Evolutionary conservation across 2,329 filamentous ascomycete species (phyloP).

Genomic region (Diaporthe sp.): DNA sequence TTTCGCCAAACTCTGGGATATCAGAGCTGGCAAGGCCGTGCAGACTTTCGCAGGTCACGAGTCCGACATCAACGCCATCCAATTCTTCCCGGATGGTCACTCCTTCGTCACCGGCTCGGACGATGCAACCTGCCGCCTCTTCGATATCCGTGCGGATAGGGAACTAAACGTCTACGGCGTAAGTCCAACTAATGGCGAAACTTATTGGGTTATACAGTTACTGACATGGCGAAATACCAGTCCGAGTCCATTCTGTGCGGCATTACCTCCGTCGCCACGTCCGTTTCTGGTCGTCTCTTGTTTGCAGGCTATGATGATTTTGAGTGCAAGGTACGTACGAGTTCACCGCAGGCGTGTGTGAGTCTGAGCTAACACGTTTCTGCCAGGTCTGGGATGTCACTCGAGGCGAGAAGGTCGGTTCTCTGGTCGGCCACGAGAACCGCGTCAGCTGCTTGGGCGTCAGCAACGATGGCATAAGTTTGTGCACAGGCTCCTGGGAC

Average conservation of each 20-base stretch:
- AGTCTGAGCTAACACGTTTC: constrained; percentile 12
- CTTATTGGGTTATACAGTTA: constrained; percentile 39
- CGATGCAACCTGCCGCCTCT: constrained; percentile 95
- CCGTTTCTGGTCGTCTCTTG: constrained; percentile 92
- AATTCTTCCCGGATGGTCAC: constrained; percentile 99
- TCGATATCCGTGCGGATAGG: constrained; percentile 96
- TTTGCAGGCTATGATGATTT: constrained; percentile 99
- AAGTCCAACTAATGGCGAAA: constrained; percentile 50
- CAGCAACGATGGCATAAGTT: constrained; percentile 98
- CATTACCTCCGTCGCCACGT: constrained; percentile 98
- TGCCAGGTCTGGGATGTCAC: constrained; percentile 95
- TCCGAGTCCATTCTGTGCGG: constrained; percentile 97
- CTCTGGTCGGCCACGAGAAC: constrained; percentile 97
- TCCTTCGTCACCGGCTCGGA: constrained; percentile 98
- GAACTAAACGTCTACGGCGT: constrained; percentile 78
- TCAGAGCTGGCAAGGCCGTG: constrained; percentile 96
- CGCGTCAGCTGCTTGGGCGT: constrained; percentile 98
- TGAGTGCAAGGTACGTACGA: constrained; percentile 90
- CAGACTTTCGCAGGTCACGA: constrained; percentile 99
- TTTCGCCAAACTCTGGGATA: constrained; percentile 99
- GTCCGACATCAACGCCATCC: constrained; percentile 99
- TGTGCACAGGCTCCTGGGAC: constrained; percentile 99
- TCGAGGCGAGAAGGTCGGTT: constrained; percentile 96
- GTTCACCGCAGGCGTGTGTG: neutral
- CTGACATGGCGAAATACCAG: constrained; percentile 59